Evolutionary conservation across 2,329 filamentous ascomycete species (phyloP).

Genomic region (Ophiostoma australiae): DNA sequence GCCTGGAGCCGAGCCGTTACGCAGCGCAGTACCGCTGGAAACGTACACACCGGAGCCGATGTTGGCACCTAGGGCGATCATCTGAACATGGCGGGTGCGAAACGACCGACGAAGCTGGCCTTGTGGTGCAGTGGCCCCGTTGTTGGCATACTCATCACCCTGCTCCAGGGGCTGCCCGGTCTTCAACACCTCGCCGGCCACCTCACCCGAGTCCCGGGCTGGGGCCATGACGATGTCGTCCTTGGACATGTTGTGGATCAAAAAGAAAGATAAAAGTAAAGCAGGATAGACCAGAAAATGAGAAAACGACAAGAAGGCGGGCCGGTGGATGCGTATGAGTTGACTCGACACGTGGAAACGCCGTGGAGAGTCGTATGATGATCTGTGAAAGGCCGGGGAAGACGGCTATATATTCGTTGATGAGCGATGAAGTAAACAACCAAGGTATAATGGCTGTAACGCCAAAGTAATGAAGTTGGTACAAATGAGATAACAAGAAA

Average conservation of each 20-base stretch:
- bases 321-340: not conserved
- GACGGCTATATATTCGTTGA: not conserved
- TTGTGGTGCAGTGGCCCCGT: constrained; percentile 4
- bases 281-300: not conserved
- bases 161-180: constrained; percentile 16
- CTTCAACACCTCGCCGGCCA: constrained; percentile 21
- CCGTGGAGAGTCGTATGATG: not conserved
- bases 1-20: constrained; percentile 56
- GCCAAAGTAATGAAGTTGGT: not conserved
- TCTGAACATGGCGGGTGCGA: constrained; percentile 25
- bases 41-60: constrained; percentile 26
- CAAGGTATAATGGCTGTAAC: not conserved
- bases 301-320: not conserved
- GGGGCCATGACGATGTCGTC: constrained; percentile 22
- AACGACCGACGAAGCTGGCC: constrained; percentile 23
- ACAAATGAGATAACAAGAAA: not conserved
- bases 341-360: not conserved
- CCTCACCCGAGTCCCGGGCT: constrained; percentile 22
- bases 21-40: constrained; percentile 39
- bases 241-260: constrained; percentile 7
- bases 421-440: not conserved
- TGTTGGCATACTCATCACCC: constrained; percentile 24
- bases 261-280: not conserved
- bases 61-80: constrained; percentile 27
- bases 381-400: not conserved